These are phyloP conservation scores for Trichoderma sp. DNA, from an alignment of 2,329 filamentous ascomycete species.

Conservation along the genomic window DNA sequence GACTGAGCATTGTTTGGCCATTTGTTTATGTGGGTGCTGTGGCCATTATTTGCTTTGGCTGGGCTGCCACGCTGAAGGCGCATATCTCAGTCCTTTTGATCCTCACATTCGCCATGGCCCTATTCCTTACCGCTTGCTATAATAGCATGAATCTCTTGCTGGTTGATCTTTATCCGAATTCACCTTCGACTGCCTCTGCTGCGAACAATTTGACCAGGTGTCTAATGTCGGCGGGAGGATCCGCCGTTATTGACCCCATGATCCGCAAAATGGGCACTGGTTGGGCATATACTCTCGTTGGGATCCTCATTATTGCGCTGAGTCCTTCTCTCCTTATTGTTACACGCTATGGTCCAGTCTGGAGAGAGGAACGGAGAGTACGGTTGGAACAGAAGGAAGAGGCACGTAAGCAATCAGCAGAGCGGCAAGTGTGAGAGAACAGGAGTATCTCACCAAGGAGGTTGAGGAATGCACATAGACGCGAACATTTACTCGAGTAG, in stretches of 20 bases:
- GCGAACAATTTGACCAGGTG: not conserved
- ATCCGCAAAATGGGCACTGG: not conserved
- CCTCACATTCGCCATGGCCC: constrained; percentile 12
- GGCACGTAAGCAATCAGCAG: not conserved
- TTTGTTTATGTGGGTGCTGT: not conserved
- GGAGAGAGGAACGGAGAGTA: not conserved
- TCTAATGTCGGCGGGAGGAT: not conserved
- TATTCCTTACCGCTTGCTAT: constrained; percentile 8
- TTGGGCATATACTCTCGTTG: not conserved
- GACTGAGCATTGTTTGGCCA: constrained; percentile 1
- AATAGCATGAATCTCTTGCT: constrained; percentile 18
- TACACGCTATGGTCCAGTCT: not conserved
- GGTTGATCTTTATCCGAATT: constrained; percentile 1
- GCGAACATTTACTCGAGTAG: not conserved
- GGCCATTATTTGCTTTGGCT: not conserved
- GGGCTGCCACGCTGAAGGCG: not conserved
- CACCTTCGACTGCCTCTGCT: not conserved
- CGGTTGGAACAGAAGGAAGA: not conserved
- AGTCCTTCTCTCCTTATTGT: not conserved
- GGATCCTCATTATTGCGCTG: not conserved
- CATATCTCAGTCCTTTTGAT: not conserved
- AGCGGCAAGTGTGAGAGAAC: not conserved
- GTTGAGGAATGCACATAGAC: not conserved
- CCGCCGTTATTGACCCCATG: not conserved
- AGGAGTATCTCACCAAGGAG: not conserved